These are phyloP conservation scores for Xylogone sp. DNA, from an alignment of 2,329 filamentous ascomycete genomes.

Conservation along the genomic window DNA sequence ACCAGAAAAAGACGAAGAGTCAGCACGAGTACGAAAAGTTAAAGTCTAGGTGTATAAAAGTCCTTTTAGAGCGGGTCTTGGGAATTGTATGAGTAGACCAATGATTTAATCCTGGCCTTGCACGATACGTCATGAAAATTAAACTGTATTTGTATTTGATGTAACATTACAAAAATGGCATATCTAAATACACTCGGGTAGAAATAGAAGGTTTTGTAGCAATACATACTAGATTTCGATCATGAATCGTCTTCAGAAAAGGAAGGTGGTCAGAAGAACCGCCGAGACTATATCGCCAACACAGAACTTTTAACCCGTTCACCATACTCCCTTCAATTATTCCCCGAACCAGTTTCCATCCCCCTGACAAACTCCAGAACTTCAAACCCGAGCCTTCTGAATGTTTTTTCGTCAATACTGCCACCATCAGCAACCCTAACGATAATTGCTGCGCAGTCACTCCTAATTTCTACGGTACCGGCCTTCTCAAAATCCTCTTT, in stretches of 20 bases:
- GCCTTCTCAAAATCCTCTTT: constrained; percentile 33
- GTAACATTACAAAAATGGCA: not conserved
- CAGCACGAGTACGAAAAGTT: constrained; percentile 27
- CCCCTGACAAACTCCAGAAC: constrained; percentile 71
- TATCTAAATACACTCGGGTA: not conserved
- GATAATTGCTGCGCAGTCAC: constrained; percentile 49
- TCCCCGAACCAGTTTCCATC: constrained; percentile 15
- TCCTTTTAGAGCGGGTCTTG: not conserved
- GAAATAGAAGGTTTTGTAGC: not conserved
- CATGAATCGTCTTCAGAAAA: not conserved
- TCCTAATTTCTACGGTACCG: constrained; percentile 54
- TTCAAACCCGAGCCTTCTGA: constrained; percentile 79
- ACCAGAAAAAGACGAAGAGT: constrained; percentile 25
- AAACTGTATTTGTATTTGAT: not conserved
- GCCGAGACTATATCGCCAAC: too few relatives aligned
- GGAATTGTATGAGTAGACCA: not conserved
- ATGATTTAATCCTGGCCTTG: not conserved
- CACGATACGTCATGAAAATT: not conserved
- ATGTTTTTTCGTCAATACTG: constrained; percentile 62
- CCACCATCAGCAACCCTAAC: constrained; percentile 40
- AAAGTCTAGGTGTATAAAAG: constrained; percentile 2
- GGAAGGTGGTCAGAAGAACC: not conserved
- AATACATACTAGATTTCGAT: not conserved
- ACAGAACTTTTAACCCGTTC: too few relatives aligned
- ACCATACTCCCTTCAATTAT: not conserved